Percentiles rank a stretch among this genome's conserved stretches.
Conservation (phyloP, 1,284 basidiomycete genomes). For the Ganoderma leucocontextum region DNA sequence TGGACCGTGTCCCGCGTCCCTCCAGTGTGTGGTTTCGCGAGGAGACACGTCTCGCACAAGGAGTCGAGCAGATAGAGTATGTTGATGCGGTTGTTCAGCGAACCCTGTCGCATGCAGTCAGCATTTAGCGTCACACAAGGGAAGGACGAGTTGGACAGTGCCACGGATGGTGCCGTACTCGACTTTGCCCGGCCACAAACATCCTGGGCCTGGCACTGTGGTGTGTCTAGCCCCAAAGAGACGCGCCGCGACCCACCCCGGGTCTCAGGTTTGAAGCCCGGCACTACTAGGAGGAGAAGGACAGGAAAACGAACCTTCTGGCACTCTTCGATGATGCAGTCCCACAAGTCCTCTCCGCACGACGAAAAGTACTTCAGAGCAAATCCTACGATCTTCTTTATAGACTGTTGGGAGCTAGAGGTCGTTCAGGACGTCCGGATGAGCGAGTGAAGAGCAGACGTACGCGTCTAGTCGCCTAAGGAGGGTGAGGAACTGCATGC, state of each 20-base stretch:
- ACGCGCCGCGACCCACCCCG: too few relatives aligned
- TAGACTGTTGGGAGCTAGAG: constrained; percentile 84
- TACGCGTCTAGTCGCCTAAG: constrained; percentile 82
- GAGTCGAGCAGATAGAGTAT: constrained; percentile 92
- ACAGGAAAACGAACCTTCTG: constrained; percentile 66
- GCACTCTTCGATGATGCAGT: constrained; percentile 91
- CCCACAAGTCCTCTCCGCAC: constrained; percentile 94
- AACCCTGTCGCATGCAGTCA: constrained; percentile 59
- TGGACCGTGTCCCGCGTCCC: constrained; percentile 50
- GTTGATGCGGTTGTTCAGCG: constrained; percentile 91
- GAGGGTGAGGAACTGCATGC: constrained; percentile 83
- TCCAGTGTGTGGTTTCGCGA: constrained; percentile 65
- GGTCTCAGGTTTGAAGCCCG: too few relatives aligned
- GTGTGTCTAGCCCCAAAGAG: too few relatives aligned
- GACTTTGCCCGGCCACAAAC: too few relatives aligned
- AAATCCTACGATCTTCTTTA: constrained; percentile 88
- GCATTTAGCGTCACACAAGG: constrained; percentile 3
- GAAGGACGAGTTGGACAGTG: too few relatives aligned
- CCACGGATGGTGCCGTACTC: too few relatives aligned
- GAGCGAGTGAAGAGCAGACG: constrained; percentile 46
- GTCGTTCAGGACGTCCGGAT: constrained; percentile 41
- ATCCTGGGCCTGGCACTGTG: too few relatives aligned
- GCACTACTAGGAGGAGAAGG: too few relatives aligned
- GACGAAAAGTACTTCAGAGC: constrained; percentile 85
- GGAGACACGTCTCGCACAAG: constrained; percentile 80